These are phyloP conservation scores for Globisporangium spiculum DNA, from an alignment of 352 stramenopile species.

Conservation along the genomic window DNA sequence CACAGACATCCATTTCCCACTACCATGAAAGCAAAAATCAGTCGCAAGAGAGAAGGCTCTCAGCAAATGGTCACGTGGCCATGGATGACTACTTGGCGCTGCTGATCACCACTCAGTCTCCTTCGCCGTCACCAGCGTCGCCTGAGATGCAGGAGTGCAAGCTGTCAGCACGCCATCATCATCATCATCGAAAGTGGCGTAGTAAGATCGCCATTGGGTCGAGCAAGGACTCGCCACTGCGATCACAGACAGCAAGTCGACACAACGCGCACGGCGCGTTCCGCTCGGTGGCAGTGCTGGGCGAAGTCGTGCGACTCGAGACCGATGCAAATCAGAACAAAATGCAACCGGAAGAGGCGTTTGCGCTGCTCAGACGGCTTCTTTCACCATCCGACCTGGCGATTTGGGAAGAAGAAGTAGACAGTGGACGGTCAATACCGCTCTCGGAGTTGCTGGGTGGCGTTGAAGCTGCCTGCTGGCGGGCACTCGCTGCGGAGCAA, in stretches of 20 bases:
- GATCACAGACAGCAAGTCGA: neutral
- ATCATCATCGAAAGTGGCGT: constrained; percentile 14
- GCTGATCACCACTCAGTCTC: neutral
- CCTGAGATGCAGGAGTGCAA: constrained; percentile 20
- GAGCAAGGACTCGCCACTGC: neutral
- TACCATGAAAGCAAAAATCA: no score
- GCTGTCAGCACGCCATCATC: constrained; percentile 23
- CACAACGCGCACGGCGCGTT: constrained; percentile 19
- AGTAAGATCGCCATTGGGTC: neutral
- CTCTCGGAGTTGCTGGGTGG: constrained; percentile 20
- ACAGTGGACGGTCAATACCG: neutral
- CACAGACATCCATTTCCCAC: no score
- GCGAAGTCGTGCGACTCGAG: constrained; percentile 33
- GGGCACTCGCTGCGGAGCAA: constrained; percentile 10
- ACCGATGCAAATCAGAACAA: constrained; percentile 13
- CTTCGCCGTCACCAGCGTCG: neutral
- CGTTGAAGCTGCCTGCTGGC: constrained; percentile 42
- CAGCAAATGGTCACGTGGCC: constrained; percentile 1
- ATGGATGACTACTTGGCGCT: constrained; percentile 12
- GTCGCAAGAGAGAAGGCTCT: no score
- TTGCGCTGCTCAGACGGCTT: constrained; percentile 25
- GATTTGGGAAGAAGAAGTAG: neutral
- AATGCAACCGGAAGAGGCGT: constrained; percentile 31
- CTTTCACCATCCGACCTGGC: neutral
- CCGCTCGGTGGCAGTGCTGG: constrained; percentile 28